Conservation (phyloP, 2,329 filamentous ascomycete species). For the Stachybotrys elegans region DNA sequence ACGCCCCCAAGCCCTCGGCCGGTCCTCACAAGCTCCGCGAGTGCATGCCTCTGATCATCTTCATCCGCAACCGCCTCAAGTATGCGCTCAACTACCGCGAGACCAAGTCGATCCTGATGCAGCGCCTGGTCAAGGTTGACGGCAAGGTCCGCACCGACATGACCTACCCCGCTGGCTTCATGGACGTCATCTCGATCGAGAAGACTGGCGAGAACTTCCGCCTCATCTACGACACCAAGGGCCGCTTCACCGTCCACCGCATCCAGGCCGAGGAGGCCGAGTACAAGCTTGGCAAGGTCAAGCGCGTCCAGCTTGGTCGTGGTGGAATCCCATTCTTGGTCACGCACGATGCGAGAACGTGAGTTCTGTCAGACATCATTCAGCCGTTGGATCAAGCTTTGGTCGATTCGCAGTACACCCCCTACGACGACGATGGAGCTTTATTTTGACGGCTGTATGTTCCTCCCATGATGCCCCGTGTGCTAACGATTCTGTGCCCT, state of each 20-base stretch:
- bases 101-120: constrained; percentile 97
- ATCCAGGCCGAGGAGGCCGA: constrained; percentile 98
- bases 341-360: constrained; percentile 99
- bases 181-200: constrained; percentile 99
- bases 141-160: constrained; percentile 98
- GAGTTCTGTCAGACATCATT: constrained; percentile 97
- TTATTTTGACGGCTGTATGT: constrained; percentile 53
- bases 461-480: constrained; percentile 18
- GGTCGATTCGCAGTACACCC: constrained; percentile 51
- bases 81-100: constrained; percentile 99
- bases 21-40: constrained; percentile 99
- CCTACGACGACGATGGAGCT: constrained; percentile 26
- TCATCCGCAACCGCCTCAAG: constrained; percentile 96
- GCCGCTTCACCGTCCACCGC: constrained; percentile 99
- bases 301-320: constrained; percentile 98
- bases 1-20: constrained; percentile 63
- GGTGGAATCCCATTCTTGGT: constrained; percentile 99
- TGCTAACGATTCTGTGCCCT: constrained; percentile 30
- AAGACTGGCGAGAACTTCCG: constrained; percentile 99
- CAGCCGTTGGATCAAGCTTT: constrained; percentile 99
- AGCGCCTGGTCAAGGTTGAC: constrained; percentile 99
- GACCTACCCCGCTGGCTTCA: constrained; percentile 97
- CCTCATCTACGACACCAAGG: constrained; percentile 99
- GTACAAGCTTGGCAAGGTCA: constrained; percentile 99
- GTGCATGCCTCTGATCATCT: constrained; percentile 98